phyloP scores from a whole-genome alignment of 176 grass and related monocot genomes.

The Chloris gayana region DNA sequence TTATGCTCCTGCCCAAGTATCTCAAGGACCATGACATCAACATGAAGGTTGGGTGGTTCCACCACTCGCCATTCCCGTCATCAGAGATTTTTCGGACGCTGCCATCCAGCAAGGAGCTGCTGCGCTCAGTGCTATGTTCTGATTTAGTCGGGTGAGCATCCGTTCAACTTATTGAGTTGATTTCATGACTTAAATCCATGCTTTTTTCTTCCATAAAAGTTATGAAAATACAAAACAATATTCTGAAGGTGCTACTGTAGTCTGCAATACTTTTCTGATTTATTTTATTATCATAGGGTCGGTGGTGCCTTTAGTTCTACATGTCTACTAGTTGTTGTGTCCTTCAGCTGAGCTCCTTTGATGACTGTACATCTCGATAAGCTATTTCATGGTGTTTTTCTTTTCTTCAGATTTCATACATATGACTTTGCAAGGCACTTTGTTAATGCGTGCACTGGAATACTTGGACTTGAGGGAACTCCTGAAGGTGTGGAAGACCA shows the following conservation, averaged over 20 bases:
- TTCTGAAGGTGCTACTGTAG: neutral
- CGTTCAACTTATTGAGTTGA: slow-evolving; percentile 24
- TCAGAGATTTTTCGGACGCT: slow-evolving; percentile 94
- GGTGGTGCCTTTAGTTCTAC: neutral
- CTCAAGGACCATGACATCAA: slow-evolving; percentile 91
- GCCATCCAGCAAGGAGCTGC: slow-evolving; percentile 81
- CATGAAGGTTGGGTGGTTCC: slow-evolving; percentile 99
- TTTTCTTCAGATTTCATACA: slow-evolving; percentile 73
- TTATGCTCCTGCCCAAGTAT: slow-evolving; percentile 96
- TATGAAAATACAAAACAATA: neutral
- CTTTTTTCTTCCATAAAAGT: slow-evolving; percentile 15
- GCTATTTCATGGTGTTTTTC: neutral
- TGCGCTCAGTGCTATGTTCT: slow-evolving; percentile 89
- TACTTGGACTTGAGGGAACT: slow-evolving; percentile 97
- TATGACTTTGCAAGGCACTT: slow-evolving; percentile 93
- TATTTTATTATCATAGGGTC: slow-evolving; percentile 2
- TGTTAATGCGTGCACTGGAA: slow-evolving; percentile 95
- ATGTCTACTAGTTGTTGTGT: too few species aligned
- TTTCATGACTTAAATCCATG: too few species aligned
- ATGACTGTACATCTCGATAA: too few species aligned
- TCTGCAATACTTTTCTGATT: slow-evolving; percentile 1
- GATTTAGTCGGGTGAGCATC: slow-evolving; percentile 95
- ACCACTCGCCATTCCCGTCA: slow-evolving; percentile 96
- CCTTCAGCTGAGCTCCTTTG: too few species aligned
- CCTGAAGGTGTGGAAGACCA: slow-evolving; percentile 98